Base-by-base conservation (phyloP, 2,329 filamentous ascomycete species). In the Stachybotrys chartarum region DNA sequence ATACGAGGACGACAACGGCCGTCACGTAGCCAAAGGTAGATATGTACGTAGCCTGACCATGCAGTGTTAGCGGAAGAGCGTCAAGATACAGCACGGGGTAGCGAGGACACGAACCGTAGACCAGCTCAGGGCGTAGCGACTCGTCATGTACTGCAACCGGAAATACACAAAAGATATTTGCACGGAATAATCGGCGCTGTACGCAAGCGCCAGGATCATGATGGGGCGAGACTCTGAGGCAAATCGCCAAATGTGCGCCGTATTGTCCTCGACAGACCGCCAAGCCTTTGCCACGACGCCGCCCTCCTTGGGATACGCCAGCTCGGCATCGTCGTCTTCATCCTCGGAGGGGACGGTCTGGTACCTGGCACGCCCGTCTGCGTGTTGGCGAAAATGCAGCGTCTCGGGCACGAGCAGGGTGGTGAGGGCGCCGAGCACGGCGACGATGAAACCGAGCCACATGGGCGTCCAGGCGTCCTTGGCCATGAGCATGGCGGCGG, bases 101-200 rank as follows among this genome's bases (percentile, higher is more conserved):
- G 17, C 30, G 5, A 17, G n/a, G 49, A 39, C 7, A 17, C 66
- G 54, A 57, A 75, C 73, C 54, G 68, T 68, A 46, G 71, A 73
- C 75, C 77, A 78, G 7, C 71, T 72, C 72, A 79, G 77, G 32
- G 66, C 53, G 62, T 80, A 83, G 6, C 79, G 72, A 51, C 75
- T 77, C 1, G 75, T 77, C 54, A 78, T 71, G 60, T 83, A 83
- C 61, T 84, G 82, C 3, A 83, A 60, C 6, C 81, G 56, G 24
- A 71, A 70, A 30, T 69, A 64, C 0, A 67, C 46, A 6, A 72
- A 54, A 8, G 67, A 64, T 14, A 73, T 64, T 1, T 64, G 62
- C 16, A 74, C 57, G 1, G 68, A 63, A 8, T 56, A 59, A n/a
- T 56, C 64, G n/a, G 63, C 31, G 0, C 63, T 63, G 16, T 63